A percentile compares a stretch with the other conserved stretches of the same genome.
phyloP scores from a whole-genome alignment of 140 eudicot species.

The Senecio squalidus region DNA sequence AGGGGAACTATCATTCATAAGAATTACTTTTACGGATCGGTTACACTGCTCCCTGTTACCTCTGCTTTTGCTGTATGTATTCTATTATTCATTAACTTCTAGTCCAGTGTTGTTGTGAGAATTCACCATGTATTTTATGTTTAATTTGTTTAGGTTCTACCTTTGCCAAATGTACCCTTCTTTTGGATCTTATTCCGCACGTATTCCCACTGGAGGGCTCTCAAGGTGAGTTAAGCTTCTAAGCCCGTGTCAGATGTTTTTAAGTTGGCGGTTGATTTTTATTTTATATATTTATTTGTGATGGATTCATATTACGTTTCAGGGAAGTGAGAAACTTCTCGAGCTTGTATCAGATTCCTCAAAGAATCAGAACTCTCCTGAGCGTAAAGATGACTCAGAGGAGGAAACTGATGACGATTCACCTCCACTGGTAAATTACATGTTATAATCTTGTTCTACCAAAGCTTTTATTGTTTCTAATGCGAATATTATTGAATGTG shows the following conservation, averaged over 20 bases:
- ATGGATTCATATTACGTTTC: constrained; percentile 1
- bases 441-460: constrained; percentile 1
- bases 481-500: neutral
- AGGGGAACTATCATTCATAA: constrained; percentile 87
- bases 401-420: constrained; percentile 18
- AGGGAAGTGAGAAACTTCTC: constrained; percentile 97
- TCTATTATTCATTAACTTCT: too few species aligned
- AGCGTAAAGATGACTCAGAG: constrained; percentile 17
- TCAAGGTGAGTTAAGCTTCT: constrained; percentile 48
- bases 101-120: neutral
- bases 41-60: constrained; percentile 75
- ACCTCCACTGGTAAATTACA: constrained; percentile 49
- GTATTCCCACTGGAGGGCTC: constrained; percentile 95
- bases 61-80: constrained; percentile 67
- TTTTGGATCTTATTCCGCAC: constrained; percentile 89
- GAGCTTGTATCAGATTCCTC: constrained; percentile 71
- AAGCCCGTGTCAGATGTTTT: neutral
- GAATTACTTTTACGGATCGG: constrained; percentile 87
- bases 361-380: constrained; percentile 17
- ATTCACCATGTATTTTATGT: neutral
- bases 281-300: constrained; percentile 11
- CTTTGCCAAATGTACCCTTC: constrained; percentile 94
- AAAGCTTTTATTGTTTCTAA: neutral
- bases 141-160: constrained; percentile 57
- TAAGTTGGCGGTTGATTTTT: neutral